phyloP scores from a whole-genome alignment of 805 yeast species.

The Yamadazyma ubonensis region DNA sequence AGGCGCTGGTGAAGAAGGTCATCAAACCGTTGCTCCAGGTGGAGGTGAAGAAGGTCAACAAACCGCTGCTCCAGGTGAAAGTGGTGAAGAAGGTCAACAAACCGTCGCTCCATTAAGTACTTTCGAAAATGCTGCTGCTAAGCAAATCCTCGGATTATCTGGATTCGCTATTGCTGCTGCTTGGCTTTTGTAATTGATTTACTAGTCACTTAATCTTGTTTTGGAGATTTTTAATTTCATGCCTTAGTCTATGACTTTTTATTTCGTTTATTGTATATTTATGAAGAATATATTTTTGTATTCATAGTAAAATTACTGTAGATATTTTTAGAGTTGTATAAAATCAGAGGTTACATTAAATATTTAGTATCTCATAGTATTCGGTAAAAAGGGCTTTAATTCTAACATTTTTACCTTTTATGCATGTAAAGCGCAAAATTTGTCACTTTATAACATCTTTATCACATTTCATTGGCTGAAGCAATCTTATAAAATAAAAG shows the following conservation, averaged over 20 bases:
- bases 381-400: too few relatives aligned
- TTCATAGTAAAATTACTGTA: too few relatives aligned
- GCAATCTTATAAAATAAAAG: too few relatives aligned
- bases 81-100: neutral
- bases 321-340: too few relatives aligned
- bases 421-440: too few relatives aligned
- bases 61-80: neutral
- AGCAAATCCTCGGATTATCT: conserved; percentile 9
- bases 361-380: neutral
- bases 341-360: too few relatives aligned
- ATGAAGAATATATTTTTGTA: neutral
- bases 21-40: conserved; percentile 3
- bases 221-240: neutral
- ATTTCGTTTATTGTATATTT: neutral
- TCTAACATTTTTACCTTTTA: too few relatives aligned
- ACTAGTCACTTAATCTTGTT: neutral
- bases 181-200: conserved; percentile 6
- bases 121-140: conserved; percentile 13
- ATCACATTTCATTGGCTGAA: too few relatives aligned
- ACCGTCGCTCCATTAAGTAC: conserved; percentile 11
- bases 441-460: too few relatives aligned
- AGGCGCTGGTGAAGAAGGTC: neutral
- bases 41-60: neutral
- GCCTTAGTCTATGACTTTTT: neutral
- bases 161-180: conserved; percentile 14